Evolutionary conservation across 2,329 filamentous ascomycete genomes (phyloP), one percentile per base, ranked within the genome.

Genomic region (Elsinoe batatas): DNA sequence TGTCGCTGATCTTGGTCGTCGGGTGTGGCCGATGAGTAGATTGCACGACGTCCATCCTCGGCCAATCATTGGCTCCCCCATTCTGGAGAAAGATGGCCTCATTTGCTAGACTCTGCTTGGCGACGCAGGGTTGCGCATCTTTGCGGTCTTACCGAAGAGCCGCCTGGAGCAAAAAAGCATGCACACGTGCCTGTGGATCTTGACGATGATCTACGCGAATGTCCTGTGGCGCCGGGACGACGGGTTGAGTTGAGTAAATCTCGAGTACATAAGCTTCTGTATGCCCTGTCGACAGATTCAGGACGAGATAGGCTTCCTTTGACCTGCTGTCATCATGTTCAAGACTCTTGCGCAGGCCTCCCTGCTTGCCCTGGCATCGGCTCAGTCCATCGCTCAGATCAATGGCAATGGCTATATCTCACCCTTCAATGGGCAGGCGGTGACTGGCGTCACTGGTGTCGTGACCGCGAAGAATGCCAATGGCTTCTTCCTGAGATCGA

Each of bases 361-460:
- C 6, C 30, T 51, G 47, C 18, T 51, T 51, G 47, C 47, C 18
- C 32, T 51, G 15, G 18, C 47, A 15, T 26, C 26, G 47, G 47
- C 47, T 6, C 32, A 35, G 47, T 63, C 61, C 22, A 64, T 65
- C 35, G 58, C 61, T 7, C 49, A 83, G 63, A 85, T 87, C 74
- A 87, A 85, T 61, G 83, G 84, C 61, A 75, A 81, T 63, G 75
- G 69, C 18, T 87, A 79, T 68, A 67, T 85, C 47, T 87, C 84
- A 13, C 77, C 82, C 0, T 79, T 79, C 65, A 72, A 72, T 7
- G 78, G 78, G 49, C 69, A 81, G 64, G 70, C 69, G 5, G 79
- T 87, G 51, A 76, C 74, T 18, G 78, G 78, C 56, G 74, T 88
- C 56, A 76, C 76, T 33, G 84, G 84, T 36, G 69, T 87, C 10